Evolutionary conservation across 1,284 basidiomycete species (phyloP).

Genomic region (Malassezia yamatoensis): DNA sequence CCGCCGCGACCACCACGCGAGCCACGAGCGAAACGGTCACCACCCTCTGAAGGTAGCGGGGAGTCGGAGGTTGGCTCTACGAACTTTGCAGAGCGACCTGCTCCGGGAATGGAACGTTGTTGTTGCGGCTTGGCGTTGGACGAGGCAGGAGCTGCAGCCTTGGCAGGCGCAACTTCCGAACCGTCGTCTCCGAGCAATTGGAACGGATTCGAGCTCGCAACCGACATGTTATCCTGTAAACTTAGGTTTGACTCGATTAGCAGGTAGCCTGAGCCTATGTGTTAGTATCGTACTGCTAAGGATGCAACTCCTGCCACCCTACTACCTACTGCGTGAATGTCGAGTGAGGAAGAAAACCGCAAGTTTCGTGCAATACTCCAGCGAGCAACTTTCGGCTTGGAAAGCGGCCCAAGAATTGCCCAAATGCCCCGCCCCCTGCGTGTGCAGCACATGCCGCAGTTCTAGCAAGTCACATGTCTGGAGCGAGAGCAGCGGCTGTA

Average conservation of each 20-base stretch:
- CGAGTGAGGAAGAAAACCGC: constrained; percentile 5
- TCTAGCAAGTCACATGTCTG: constrained; percentile 10
- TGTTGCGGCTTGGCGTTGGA: constrained; percentile 21
- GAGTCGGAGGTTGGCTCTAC: constrained; percentile 17
- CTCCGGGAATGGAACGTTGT: constrained; percentile 36
- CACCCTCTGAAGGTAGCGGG: constrained; percentile 6
- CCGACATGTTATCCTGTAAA: constrained; percentile 31
- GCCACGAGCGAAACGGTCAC: constrained; percentile 22
- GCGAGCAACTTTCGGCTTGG: not conserved
- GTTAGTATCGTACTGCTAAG: not conserved
- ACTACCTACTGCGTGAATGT: constrained; percentile 1
- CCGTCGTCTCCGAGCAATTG: constrained; percentile 44
- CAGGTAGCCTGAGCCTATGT: not conserved
- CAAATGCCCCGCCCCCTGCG: not conserved
- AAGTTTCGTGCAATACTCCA: not conserved
- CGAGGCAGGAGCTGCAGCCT: constrained; percentile 30
- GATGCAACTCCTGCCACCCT: not conserved
- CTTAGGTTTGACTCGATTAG: not conserved
- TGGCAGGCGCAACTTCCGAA: constrained; percentile 29
- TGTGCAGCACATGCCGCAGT: constrained; percentile 5
- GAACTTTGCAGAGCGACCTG: constrained; percentile 19
- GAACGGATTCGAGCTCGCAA: constrained; percentile 48
- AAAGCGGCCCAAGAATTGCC: not conserved
- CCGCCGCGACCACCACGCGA: constrained; percentile 36
- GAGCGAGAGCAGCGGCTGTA: too few relatives aligned